phyloP scores from a whole-genome alignment of 495 filamentous ascomycete genomes.

The Penicillium malachiteum region DNA sequence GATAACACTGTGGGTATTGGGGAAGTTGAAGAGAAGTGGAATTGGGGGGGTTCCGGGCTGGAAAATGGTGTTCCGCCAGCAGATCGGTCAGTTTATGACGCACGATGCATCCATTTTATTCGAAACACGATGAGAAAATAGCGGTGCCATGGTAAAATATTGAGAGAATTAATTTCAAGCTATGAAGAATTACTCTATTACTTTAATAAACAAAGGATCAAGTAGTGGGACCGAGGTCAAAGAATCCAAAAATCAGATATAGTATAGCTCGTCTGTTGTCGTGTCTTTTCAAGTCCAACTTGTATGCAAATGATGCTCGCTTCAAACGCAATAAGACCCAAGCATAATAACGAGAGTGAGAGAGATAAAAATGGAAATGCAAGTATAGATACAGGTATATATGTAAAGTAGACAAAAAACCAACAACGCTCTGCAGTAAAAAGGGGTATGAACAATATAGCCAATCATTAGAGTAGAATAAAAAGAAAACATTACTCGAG shows the following conservation, averaged over 20 bases:
- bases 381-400: conserved; percentile 19
- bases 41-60: conserved; percentile 13
- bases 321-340: conserved; percentile 18
- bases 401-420: conserved; percentile 12
- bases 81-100: conserved; percentile 30
- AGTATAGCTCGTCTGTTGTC: neutral
- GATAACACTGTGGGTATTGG: conserved; percentile 10
- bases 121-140: conserved; percentile 10
- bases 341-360: conserved; percentile 4
- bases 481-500: conserved; percentile 42
- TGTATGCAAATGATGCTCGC: conserved; percentile 22
- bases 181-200: neutral
- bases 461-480: conserved; percentile 14
- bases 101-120: conserved; percentile 12
- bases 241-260: conserved; percentile 2
- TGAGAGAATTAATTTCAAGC: neutral
- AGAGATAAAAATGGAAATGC: conserved; percentile 9
- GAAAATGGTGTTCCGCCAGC: conserved; percentile 22
- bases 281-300: conserved; percentile 5
- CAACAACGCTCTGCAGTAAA: conserved; percentile 4
- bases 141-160: neutral
- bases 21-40: conserved; percentile 8
- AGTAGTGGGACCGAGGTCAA: neutral
- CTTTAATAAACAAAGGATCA: conserved; percentile 2
- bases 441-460: conserved; percentile 19